Conservation (phyloP, 2,329 filamentous ascomycete genomes). For the Cladobotryum mycophilum region DNA sequence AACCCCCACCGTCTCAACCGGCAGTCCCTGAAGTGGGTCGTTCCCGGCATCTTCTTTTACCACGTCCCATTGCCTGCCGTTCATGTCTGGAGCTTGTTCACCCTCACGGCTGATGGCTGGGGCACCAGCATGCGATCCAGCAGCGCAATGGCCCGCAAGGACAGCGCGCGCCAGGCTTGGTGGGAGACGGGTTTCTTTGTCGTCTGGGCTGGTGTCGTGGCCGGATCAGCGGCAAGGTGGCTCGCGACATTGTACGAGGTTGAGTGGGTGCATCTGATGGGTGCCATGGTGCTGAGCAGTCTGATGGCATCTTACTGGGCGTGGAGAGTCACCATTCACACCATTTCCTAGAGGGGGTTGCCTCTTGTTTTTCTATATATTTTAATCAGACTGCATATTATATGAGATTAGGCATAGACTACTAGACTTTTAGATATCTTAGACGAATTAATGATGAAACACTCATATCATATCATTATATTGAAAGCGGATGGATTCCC, state of each 20-base stretch:
- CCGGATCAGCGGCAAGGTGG: conserved; percentile 10
- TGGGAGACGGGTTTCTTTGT: conserved; percentile 21
- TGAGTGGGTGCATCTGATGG: not conserved
- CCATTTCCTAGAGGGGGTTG: no score
- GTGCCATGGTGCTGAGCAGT: conserved; percentile 1
- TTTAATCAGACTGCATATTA: no score
- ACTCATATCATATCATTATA: no score
- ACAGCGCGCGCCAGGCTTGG: conserved; percentile 16
- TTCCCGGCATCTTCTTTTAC: conserved; percentile 21
- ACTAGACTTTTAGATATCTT: no score
- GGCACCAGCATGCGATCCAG: conserved; percentile 20
- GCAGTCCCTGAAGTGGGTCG: conserved; percentile 14
- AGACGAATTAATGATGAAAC: no score
- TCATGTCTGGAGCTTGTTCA: conserved; percentile 21
- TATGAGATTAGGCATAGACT: no score
- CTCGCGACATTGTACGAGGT: conserved; percentile 2
- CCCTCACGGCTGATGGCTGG: conserved; percentile 20
- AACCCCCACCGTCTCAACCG: conserved; percentile 19
- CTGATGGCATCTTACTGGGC: not conserved
- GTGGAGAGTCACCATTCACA: conserved; percentile 6
- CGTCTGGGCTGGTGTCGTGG: conserved; percentile 19
- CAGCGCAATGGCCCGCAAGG: conserved; percentile 13
- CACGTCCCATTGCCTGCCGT: conserved; percentile 19
- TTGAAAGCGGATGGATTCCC: no score
- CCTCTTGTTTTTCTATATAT: no score